Base-by-base conservation (phyloP, 1,139 yeast species). In the Saccharomycopsis hybrid region DNA sequence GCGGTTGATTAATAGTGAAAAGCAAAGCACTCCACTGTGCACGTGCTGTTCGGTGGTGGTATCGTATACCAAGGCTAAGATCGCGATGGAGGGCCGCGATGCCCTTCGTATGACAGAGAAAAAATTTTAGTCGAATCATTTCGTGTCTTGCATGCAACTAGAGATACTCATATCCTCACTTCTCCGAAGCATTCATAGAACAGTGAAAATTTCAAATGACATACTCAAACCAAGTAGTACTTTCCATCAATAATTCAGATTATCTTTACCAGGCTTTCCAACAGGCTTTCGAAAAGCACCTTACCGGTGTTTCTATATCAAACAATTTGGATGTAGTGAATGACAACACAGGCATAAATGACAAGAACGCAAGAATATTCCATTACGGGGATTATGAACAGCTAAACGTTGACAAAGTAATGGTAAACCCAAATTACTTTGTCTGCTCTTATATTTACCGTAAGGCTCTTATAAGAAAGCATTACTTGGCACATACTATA, bases 311-410 rank as follows among this genome's bases (percentile, higher is more conserved):
- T 53, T 29, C 62, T 53, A 54, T 62, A 4, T 48, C 55, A 4
- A 38, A 55, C 8, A 44, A 53, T 46, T 39, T 45, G 2, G 13
- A 47, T 11, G 30, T 57, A 1, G 41, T 38, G 8, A 24, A 50
- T 30, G 46, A 55, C 5, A 53, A 50, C 38, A 38, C 52, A 18
- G 30, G 51, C 5, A n/a, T n/a, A n/a, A 43, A 50, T 1, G 46
- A 38, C 7, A 55, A 54, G 1, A n/a, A n/a, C n/a, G n/a, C n/a
- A n/a, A n/a, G n/a, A n/a, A 61, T 80, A 1, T 80, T 89, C 59
- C 96, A 89, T 56, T 89, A 79, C 62, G 92, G 88, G 11, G 97
- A 92, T 50, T 92, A 92, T 62, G 98, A 92, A 63, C 90, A 86
- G 50, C 67, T 90, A 29, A 86, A 90, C 61, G 76, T 89, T 59